These are phyloP conservation scores for Chytridium lagenaria DNA, from an alignment of 371 early-diverging fungal genomes.

Conservation along the genomic window DNA sequence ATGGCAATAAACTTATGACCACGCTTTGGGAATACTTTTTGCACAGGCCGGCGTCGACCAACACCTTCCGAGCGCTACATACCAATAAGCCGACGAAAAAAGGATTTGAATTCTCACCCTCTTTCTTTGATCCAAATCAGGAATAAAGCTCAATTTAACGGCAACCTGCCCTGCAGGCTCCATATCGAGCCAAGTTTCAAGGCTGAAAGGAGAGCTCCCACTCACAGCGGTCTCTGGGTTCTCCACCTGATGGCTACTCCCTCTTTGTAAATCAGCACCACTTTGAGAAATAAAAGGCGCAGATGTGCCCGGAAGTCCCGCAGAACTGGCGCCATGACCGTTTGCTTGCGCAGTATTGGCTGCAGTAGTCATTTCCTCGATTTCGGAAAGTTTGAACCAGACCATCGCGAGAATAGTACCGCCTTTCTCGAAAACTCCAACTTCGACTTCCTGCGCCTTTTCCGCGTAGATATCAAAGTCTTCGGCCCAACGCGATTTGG, in stretches of 20 bases:
- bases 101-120: constrained; percentile 8
- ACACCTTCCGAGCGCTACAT: constrained; percentile 63
- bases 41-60: constrained; percentile 86
- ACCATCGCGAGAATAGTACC: constrained; percentile 48
- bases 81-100: no score
- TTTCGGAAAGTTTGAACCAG: constrained; percentile 56
- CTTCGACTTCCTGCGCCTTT: constrained; percentile 90
- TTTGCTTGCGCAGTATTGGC: not conserved
- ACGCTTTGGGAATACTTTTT: constrained; percentile 80
- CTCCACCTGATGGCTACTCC: not conserved
- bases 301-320: not conserved
- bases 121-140: constrained; percentile 19
- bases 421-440: constrained; percentile 74
- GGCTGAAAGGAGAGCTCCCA: constrained; percentile 5
- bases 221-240: not conserved
- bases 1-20: constrained; percentile 89
- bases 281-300: not conserved
- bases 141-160: constrained; percentile 76
- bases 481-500: constrained; percentile 80
- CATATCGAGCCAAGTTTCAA: constrained; percentile 77
- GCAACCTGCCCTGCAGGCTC: constrained; percentile 89
- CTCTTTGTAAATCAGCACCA: not conserved
- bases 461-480: constrained; percentile 82
- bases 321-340: not conserved
- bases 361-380: constrained; percentile 39